Evolutionary conservation across 345 rosid genomes (phyloP), one percentile per base, ranked within the genome.

Genomic region (Cardamine occulta): DNA sequence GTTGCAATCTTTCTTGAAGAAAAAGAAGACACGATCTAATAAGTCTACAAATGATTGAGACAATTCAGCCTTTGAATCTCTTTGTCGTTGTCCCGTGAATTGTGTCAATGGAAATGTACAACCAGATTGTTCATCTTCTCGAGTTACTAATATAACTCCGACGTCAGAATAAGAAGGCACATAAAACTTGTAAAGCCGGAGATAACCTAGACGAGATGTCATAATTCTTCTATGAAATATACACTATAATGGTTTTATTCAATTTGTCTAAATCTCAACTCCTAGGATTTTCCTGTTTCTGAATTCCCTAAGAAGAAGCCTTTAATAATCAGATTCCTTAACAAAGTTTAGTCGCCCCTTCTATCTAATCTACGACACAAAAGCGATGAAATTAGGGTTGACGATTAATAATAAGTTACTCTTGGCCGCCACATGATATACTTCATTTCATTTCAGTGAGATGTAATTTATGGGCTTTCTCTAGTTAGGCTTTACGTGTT

Each of bases 101-200:
- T 7, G 26, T 1, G 69, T 28, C 26, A 64, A 29, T 17, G 0
- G 24, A 17, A 45, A 45, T 34, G 47, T 58, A 32, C 7, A 34
- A 51, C 32, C 12, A 1, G 12, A 17, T 23, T n/a, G 11, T 28
- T 5, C 7, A 24, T 18, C 12, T 66, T 12, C 19, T 32, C 35
- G 8, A 34, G 45, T 49, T 12, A 66, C 45, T 66, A 49, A 18
- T 32, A 48, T 32, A 66, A 66, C 57, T 66, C 70, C 70, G 4
- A 49, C 45, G 1, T 66, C 15, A 12, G 57, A 66, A 28, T 66
- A 8, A 23, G 32, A 28, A 64, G 68, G 55, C 24, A 64, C 55
- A 28, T 64, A 37, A 21, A 48, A 49, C 19, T 66, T 66, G 58
- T 49, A 66, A 19, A 66, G 45, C 44, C 29, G 23, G 58, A 66